Conservation (phyloP, 192 early-diverging fungal genomes). For the Globomyces pollinis-pini region DNA sequence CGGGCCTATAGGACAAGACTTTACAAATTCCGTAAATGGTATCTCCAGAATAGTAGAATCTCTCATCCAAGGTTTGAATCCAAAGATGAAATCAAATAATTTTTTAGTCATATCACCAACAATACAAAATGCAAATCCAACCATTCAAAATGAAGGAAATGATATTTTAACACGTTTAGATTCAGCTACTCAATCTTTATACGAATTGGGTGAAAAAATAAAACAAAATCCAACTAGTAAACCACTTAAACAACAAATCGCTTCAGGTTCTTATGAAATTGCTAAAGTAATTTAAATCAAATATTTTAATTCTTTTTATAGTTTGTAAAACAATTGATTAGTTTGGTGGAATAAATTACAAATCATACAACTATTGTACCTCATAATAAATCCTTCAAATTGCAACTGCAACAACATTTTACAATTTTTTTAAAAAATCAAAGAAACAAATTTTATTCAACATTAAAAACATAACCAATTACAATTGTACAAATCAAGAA, state of each 20-base stretch:
- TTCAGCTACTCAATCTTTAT: slow-evolving; percentile 42
- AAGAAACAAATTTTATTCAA: no score
- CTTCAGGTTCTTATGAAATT: slow-evolving; percentile 79
- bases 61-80: slow-evolving; percentile 45
- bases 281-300: slow-evolving; percentile 61
- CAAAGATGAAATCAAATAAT: no score
- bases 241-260: slow-evolving; percentile 73
- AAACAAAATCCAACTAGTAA: slow-evolving; percentile 37
- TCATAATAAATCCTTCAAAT: no score
- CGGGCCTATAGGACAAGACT: slow-evolving; percentile 39
- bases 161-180: slow-evolving; percentile 54
- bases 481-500: no score
- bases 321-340: slow-evolving; percentile 69
- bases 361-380: no score
- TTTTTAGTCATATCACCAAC: slow-evolving; percentile 39
- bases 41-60: slow-evolving; percentile 55
- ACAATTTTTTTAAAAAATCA: no score
- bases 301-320: slow-evolving; percentile 4
- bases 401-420: no score
- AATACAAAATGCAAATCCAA: slow-evolving; percentile 1
- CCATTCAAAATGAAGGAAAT: slow-evolving; percentile 40
- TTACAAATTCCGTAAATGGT: slow-evolving; percentile 43
- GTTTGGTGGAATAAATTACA: slow-evolving; percentile 52
- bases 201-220: slow-evolving; percentile 51
- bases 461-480: no score